These are phyloP conservation scores for Herpetospermum pedunculosum DNA, from an alignment of 306 rosid species.

Conservation along the genomic window DNA sequence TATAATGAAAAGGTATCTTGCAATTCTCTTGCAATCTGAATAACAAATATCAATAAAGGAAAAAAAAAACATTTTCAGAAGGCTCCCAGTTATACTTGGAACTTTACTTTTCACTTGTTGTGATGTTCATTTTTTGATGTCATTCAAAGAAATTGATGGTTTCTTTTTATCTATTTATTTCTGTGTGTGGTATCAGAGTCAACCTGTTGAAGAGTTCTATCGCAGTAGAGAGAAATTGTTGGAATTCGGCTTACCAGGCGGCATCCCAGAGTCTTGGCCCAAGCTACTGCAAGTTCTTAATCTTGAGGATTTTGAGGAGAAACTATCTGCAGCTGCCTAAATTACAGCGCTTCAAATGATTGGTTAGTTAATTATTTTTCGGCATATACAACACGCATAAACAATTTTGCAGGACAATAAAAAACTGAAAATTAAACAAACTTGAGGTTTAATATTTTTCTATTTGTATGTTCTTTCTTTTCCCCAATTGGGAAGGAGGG, in stretches of 20 bases:
- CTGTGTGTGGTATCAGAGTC: constrained; percentile 41
- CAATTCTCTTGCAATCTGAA: neutral
- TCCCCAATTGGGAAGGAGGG: neutral
- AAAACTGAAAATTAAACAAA: constrained; percentile 13
- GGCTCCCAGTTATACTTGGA: neutral
- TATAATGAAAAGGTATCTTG: constrained; percentile 65
- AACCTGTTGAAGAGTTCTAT: constrained; percentile 78
- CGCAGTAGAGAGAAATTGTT: constrained; percentile 57
- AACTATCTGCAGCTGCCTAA: constrained; percentile 68
- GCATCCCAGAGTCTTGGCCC: constrained; percentile 95
- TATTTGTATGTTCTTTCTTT: neutral
- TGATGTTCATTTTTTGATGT: neutral
- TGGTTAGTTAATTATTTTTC: constrained; percentile 42
- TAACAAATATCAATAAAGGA: neutral
- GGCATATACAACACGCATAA: constrained; percentile 31
- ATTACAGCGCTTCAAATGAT: constrained; percentile 14
- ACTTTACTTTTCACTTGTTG: neutral
- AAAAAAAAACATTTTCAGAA: neutral
- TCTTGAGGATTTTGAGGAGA: constrained; percentile 70
- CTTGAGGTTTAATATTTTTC: constrained; percentile 4
- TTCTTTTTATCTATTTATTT: neutral
- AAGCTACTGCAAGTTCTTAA: constrained; percentile 76
- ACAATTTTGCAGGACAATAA: constrained; percentile 35
- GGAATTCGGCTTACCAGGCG: constrained; percentile 96
- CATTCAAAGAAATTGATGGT: neutral